A percentile compares a stretch with the other conserved stretches of the same genome.
phyloP scores from a whole-genome alignment of 371 early-diverging fungal genomes.

The Mucor racemosus region DNA sequence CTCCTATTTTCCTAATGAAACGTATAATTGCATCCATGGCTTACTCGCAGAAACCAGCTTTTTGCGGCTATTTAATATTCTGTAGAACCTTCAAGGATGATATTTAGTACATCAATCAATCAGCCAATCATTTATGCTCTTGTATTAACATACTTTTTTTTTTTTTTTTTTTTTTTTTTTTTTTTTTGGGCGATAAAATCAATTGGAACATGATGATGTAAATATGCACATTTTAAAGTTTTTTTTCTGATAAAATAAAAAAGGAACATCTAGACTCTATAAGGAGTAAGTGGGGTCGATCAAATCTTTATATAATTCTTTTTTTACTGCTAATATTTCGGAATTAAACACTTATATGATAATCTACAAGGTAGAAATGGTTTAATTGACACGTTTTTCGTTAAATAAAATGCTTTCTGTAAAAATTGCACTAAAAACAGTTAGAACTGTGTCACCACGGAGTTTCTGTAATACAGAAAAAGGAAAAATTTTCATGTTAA shows the following conservation, averaged over 20 bases:
- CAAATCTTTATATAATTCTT: neutral
- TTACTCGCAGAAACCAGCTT: neutral
- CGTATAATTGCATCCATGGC: neutral
- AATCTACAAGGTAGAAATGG: slow-evolving; percentile 1
- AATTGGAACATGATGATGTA: neutral
- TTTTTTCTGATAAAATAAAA: neutral
- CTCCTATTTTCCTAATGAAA: neutral
- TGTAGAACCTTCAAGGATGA: neutral
- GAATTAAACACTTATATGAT: neutral
- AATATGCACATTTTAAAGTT: neutral
- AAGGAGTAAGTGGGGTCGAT: neutral
- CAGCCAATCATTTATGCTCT: neutral
- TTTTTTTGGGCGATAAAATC: no score
- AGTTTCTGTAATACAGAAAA: slow-evolving; percentile 13
- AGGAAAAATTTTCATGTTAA: neutral
- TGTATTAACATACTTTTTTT: neutral
- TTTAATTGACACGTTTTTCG: slow-evolving; percentile 1
- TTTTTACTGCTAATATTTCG: neutral
- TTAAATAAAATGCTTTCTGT: neutral
- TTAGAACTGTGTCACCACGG: neutral
- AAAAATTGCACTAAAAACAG: neutral
- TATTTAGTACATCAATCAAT: neutral
- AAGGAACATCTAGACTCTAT: neutral
- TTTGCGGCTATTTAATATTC: neutral
- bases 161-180: no score